Base-by-base conservation (phyloP, 2,329 filamentous ascomycete species). In the Coniochaeta prunicola region DNA sequence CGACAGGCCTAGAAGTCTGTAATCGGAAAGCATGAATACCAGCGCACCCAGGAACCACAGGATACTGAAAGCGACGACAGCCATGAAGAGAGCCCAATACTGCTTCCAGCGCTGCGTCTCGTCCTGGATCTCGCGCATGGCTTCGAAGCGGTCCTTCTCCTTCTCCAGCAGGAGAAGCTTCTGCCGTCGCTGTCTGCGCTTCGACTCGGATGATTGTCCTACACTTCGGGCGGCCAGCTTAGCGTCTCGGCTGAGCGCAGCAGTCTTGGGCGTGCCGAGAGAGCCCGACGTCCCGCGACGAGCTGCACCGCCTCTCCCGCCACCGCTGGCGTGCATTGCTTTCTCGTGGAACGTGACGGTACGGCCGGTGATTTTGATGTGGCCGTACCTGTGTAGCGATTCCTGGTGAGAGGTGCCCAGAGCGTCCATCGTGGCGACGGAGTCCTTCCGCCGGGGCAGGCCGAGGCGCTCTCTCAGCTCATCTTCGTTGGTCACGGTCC, bases 41-140 rank as follows among this genome's bases (percentile, higher is more conserved):
- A 86, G 77, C 1, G 91, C 91, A 2, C 92, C 92, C 0, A 89
- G 74, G 34, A 91, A 85, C 92, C 92, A 96, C 10, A 97, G 80
- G 0, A 88, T 72, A 0, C 87, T 74, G 77, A 92, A 96, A 0
- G 84, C 83, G 9, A 80, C 73, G 0, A 90, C 77, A 2, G 78
- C 76, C 63, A 96, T 79, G 26, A 88, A 85, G 58, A 85, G 83
- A 4, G 36, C 36, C 90, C 91, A 96, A 33, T 85, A 84, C 58
- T 89, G 86, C 65, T 87, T 87, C 6, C 36, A 38, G 36, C 71
- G 76, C 1, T 82, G 77, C 0, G 90, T 87, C 9, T 81, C 76
- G 2, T 77, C 69, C 71, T 96, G 91, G 50, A 96, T 92, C 59
- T 79, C 80, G 30, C 92, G 86, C 92, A 97, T 96, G 1, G 91